Percentiles rank a stretch among this genome's conserved stretches.
Evolutionary conservation across 805 yeast species (phyloP).

Genomic region (Zygosaccharomyces kombuchaensis): DNA sequence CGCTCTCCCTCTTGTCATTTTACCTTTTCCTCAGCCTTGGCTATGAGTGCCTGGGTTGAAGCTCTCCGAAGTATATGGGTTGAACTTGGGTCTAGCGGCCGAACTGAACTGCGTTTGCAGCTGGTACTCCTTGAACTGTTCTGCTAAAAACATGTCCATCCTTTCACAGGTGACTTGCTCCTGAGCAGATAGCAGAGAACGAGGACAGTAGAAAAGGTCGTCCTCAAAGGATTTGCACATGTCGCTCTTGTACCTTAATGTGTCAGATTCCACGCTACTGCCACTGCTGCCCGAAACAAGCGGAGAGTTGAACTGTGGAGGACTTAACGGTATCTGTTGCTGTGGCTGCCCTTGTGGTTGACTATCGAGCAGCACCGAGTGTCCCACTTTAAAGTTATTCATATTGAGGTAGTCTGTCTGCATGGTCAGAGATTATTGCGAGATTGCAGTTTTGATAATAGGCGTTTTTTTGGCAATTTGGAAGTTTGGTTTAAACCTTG

Average conservation of each 20-base stretch:
- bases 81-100: slow-evolving; percentile 47
- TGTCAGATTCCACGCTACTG: slow-evolving; percentile 14
- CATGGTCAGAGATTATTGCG: slow-evolving; percentile 9
- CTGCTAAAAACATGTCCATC: slow-evolving; percentile 24
- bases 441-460: slow-evolving; percentile 1
- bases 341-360: slow-evolving; percentile 9
- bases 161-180: slow-evolving; percentile 28
- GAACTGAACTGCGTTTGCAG: slow-evolving; percentile 8
- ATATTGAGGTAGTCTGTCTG: slow-evolving; percentile 10
- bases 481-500: background rate
- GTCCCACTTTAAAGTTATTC: slow-evolving; percentile 1
- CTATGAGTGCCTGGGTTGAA: slow-evolving; percentile 45
- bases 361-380: slow-evolving; percentile 6
- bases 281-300: slow-evolving; percentile 15
- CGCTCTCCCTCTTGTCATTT: background rate
- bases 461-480: background rate
- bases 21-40: background rate
- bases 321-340: slow-evolving; percentile 13
- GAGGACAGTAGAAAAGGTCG: slow-evolving; percentile 33
- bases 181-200: slow-evolving; percentile 26
- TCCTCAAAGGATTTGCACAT: slow-evolving; percentile 33
- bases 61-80: slow-evolving; percentile 62
- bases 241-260: slow-evolving; percentile 27
- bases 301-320: slow-evolving; percentile 16
- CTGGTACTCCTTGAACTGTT: slow-evolving; percentile 18